These are phyloP conservation scores for Dothidotthia symphoricarpi DNA, from an alignment of 2,329 filamentous ascomycete species.

Conservation along the genomic window DNA sequence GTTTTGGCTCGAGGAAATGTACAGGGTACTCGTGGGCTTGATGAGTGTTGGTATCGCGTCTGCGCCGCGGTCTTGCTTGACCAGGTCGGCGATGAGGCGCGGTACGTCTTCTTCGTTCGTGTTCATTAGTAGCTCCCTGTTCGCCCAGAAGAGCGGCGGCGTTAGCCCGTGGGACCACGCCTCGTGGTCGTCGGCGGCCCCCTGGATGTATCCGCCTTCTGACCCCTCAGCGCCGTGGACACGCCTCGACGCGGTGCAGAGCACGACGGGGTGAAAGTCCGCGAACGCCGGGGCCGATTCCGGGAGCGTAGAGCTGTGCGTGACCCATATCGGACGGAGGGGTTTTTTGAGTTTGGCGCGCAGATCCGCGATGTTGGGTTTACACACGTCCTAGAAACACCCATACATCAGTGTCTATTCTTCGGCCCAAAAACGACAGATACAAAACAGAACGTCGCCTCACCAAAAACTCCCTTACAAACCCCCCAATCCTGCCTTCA, in stretches of 20 bases:
- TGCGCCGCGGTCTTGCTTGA: conserved; percentile 20
- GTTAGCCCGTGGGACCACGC: conserved; percentile 85
- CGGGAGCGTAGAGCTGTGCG: conserved; percentile 60
- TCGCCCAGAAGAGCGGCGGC: conserved; percentile 73
- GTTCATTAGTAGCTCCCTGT: conserved; percentile 60
- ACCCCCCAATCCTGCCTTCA: conserved; percentile 57
- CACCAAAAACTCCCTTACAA: conserved; percentile 53
- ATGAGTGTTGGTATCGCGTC: conserved; percentile 40
- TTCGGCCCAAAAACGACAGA: background rate
- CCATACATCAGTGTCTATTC: conserved; percentile 3
- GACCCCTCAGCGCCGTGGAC: conserved; percentile 67
- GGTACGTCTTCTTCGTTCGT: conserved; percentile 66
- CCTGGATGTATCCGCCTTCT: conserved; percentile 82
- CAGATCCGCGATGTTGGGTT: conserved; percentile 58
- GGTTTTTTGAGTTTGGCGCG: conserved; percentile 64
- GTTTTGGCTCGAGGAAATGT: conserved; percentile 42
- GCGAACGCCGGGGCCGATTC: conserved; percentile 50
- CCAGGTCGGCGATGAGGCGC: conserved; percentile 49
- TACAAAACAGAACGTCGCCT: conserved; percentile 7
- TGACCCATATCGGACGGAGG: conserved; percentile 76
- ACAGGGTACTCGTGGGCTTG: conserved; percentile 43
- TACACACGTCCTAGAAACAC: conserved; percentile 51
- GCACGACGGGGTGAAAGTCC: conserved; percentile 70
- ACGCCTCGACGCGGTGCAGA: conserved; percentile 79
- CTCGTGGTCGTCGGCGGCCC: conserved; percentile 91